These are phyloP conservation scores for Tolypocladium endophyticum DNA, from an alignment of 2,329 filamentous ascomycete genomes.

Conservation along the genomic window DNA sequence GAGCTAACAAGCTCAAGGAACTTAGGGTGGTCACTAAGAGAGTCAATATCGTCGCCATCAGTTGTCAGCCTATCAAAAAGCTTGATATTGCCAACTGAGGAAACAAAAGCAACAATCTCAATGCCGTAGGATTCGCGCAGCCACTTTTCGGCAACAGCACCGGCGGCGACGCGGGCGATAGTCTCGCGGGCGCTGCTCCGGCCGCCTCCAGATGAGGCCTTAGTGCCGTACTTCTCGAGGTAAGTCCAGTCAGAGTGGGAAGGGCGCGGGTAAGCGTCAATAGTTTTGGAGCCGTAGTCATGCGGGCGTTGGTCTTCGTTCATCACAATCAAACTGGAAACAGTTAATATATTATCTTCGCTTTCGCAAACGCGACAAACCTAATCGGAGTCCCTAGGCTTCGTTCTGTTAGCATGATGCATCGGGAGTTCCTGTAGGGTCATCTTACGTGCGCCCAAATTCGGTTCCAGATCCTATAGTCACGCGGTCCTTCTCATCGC, in stretches of 20 bases:
- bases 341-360: too few species aligned
- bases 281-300: slow-evolving; percentile 83
- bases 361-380: too few species aligned
- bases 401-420: too few species aligned
- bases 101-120: slow-evolving; percentile 85
- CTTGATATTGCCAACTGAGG: slow-evolving; percentile 59
- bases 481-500: slow-evolving; percentile 85
- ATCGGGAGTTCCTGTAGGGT: too few species aligned
- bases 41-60: slow-evolving; percentile 8
- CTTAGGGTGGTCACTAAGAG: slow-evolving; percentile 63
- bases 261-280: slow-evolving; percentile 84
- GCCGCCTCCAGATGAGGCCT: slow-evolving; percentile 82
- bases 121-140: slow-evolving; percentile 69
- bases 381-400: too few species aligned
- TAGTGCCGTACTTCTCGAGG: slow-evolving; percentile 83
- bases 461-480: slow-evolving; percentile 91
- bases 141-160: slow-evolving; percentile 90
- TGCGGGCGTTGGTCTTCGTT: slow-evolving; percentile 90
- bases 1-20: slow-evolving; percentile 66
- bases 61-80: slow-evolving; percentile 11
- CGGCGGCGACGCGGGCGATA: slow-evolving; percentile 83
- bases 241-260: slow-evolving; percentile 81
- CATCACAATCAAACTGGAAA: slow-evolving; percentile 38
- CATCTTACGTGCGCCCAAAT: slow-evolving; percentile 57
- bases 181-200: slow-evolving; percentile 90